Base-by-base conservation (phyloP, 257 asterid species). In the Penstemon eatonii region DNA sequence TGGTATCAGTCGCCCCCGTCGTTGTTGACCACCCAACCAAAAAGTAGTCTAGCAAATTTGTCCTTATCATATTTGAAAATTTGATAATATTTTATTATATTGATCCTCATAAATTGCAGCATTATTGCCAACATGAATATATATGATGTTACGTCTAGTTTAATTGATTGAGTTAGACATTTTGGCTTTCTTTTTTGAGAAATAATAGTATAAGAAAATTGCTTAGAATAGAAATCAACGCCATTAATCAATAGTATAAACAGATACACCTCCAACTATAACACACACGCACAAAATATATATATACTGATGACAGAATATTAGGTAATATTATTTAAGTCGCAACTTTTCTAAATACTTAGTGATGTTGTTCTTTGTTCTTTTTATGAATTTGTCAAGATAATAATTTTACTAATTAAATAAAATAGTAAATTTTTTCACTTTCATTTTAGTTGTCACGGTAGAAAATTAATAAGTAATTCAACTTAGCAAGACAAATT, bases 21-120 rank as follows among this genome's bases (percentile, higher is more conserved):
- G 47, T n/a, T 37, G 58, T 65, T 65, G 70, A 65, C 60, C 46
- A 50, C 8, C 60, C 6, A 46, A 38, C 7, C 37, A 49, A 13
- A 33, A 46, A 33, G 6, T 5, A 45, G 9, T 6, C 50, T 45
- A 45, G 3, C 18, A 45, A 6, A 45, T 6, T 3, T 8, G 51
- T 46, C 51, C 10, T 46, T 46, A 46, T 46, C 51, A 12, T 46
- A 9, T 7, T 46, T 46, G 8, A 46, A 46, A 46, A 46, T 6
- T 3, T 7, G 47, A n/a, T 25, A 56, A 56, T 1, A 4, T 18
- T 0, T 4, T 33, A 5, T 0, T 25, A 25, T 63, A 9, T 36
- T 4, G n/a, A 9, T 57, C 19, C 46, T 37, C 63, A 10, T 57
- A 37, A 36, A 13, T 3, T 12, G 8, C 8, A 4, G 11, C 51